Evolutionary conservation across 2,329 filamentous ascomycete species (phyloP).

Genomic region (Fusarium lateritium): DNA sequence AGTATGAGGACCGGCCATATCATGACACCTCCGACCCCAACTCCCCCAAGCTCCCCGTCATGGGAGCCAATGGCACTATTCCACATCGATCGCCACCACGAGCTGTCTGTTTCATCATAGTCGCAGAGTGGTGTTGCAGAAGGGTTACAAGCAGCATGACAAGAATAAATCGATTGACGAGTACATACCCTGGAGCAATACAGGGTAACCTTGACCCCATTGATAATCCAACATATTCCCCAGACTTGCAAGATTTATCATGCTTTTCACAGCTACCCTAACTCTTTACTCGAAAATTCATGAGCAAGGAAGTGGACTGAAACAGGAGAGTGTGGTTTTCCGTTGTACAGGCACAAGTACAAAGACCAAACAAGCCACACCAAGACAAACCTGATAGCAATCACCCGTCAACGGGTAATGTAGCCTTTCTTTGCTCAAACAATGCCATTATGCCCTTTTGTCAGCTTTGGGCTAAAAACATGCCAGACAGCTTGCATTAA

Average conservation of each 20-base stretch:
- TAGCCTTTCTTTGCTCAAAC: neutral
- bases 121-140: slow-evolving; percentile 2
- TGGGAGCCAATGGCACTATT: neutral
- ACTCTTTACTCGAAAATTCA: neutral
- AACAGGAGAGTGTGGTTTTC: neutral
- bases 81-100: slow-evolving; percentile 5
- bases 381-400: neutral
- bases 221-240: neutral
- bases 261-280: neutral
- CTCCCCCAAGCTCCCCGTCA: slow-evolving; percentile 9
- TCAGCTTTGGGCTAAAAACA: slow-evolving; percentile 9
- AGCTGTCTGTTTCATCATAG: slow-evolving; percentile 8
- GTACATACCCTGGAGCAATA: neutral
- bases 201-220: slow-evolving; percentile 3
- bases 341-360: slow-evolving; percentile 5
- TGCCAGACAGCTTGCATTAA: slow-evolving; percentile 7
- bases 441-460: neutral
- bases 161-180: neutral
- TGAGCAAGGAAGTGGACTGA: neutral
- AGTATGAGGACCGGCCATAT: slow-evolving; percentile 6
- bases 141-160: slow-evolving; percentile 7
- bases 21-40: slow-evolving; percentile 1
- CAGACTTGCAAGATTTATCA: neutral
- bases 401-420: neutral
- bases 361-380: neutral